phyloP scores from a whole-genome alignment of 2,329 filamentous ascomycete genomes.

The Zalaria obscura region DNA sequence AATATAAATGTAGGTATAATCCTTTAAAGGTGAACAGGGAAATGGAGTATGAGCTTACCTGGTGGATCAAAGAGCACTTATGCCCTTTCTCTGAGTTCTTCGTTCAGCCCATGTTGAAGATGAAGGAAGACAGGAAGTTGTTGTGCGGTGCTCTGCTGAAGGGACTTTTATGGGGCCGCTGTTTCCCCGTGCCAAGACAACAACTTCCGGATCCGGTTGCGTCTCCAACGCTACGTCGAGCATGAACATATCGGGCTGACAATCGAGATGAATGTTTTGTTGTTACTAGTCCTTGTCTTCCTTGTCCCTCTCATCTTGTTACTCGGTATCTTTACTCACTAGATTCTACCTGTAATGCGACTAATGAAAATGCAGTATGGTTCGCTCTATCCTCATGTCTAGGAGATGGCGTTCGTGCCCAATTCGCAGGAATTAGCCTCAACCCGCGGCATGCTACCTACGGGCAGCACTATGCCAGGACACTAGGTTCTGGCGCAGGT shows the following conservation, averaged over 20 bases:
- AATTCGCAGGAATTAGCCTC: conserved; percentile 25
- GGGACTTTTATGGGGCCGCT: too few species aligned
- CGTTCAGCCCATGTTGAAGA: too few species aligned
- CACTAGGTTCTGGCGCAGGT: conserved; percentile 38
- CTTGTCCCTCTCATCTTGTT: conserved; percentile 5
- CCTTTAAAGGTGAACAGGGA: conserved; percentile 6
- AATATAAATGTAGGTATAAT: conserved; percentile 45
- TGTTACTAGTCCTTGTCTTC: conserved; percentile 4
- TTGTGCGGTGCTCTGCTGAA: too few species aligned
- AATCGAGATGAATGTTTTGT: conserved; percentile 2
- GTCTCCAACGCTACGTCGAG: too few species aligned
- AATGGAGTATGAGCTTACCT: conserved; percentile 1
- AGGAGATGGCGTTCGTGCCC: conserved; percentile 36
- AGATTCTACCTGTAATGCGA: background rate
- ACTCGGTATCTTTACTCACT: conserved; percentile 2
- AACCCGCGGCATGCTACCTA: conserved; percentile 33
- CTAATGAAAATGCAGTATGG: conserved; percentile 21
- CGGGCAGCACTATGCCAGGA: conserved; percentile 40
- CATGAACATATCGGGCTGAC: background rate
- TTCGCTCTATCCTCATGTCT: conserved; percentile 42
- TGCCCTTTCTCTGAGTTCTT: too few species aligned
- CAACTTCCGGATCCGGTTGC: too few species aligned
- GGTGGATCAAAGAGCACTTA: too few species aligned
- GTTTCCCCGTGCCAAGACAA: too few species aligned
- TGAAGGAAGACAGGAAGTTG: too few species aligned